phyloP scores from a whole-genome alignment of 1,284 basidiomycete genomes.

The Sutorius eximius region DNA sequence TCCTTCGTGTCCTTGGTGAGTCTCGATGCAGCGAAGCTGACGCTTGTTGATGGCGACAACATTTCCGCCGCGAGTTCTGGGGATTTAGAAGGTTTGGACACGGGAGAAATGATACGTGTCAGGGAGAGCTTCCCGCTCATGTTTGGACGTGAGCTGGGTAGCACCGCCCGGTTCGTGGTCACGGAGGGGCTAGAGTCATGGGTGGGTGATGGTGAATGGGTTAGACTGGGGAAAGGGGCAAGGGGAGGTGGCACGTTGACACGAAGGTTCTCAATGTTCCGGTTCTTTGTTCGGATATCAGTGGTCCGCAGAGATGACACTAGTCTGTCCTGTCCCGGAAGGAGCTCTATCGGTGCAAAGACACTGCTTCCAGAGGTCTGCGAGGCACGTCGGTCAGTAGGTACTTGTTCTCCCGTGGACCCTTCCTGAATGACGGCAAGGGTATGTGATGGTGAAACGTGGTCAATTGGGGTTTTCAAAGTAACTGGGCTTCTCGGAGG shows the following conservation, averaged over 20 bases:
- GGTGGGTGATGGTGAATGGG: constrained; percentile 18
- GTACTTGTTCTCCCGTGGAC: not conserved
- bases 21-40: constrained; percentile 9
- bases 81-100: constrained; percentile 15
- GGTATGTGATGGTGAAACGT: constrained; percentile 8
- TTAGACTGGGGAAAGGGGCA: constrained; percentile 17
- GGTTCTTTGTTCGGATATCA: constrained; percentile 25
- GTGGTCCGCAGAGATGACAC: not conserved
- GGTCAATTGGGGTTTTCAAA: constrained; percentile 30
- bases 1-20: constrained; percentile 29
- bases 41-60: constrained; percentile 21
- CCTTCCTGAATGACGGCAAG: constrained; percentile 34
- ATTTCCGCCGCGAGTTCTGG: constrained; percentile 9
- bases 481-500: constrained; percentile 39
- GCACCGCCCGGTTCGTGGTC: constrained; percentile 1
- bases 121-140: constrained; percentile 25
- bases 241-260: constrained; percentile 29
- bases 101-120: constrained; percentile 30
- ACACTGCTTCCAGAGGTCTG: constrained; percentile 27
- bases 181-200: constrained; percentile 8
- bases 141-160: constrained; percentile 9
- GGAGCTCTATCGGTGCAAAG: constrained; percentile 23
- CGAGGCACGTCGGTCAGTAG: constrained; percentile 13
- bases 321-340: constrained; percentile 4
- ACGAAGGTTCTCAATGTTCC: constrained; percentile 33